Conservation (phyloP, 805 yeast genomes). For the Brettanomyces bruxellensis region DNA sequence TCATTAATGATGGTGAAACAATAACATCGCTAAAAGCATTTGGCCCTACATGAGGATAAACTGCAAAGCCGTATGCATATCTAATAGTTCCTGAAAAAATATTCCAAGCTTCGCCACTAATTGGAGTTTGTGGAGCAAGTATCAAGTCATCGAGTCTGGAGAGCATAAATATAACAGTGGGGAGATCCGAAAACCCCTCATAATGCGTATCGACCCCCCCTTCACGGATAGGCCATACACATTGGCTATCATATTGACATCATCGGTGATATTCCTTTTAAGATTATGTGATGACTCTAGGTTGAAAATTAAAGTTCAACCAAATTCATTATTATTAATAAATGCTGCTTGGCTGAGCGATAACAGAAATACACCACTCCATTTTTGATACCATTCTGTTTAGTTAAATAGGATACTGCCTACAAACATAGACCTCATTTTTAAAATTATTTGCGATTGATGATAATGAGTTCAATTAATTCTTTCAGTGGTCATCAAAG, state of each 20-base stretch:
- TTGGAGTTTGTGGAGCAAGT: conserved; percentile 38
- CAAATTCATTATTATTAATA: no score
- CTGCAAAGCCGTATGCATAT: conserved; percentile 42
- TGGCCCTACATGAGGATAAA: conserved; percentile 20
- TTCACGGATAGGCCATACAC: conserved; percentile 30
- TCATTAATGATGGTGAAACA: conserved; percentile 40
- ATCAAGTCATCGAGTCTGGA: conserved; percentile 17
- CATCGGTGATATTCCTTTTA: conserved; percentile 22
- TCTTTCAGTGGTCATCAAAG: no score
- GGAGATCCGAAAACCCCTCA: not conserved
- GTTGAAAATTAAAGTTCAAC: no score
- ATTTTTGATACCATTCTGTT: no score
- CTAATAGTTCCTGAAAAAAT: conserved; percentile 54
- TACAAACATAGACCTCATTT: no score
- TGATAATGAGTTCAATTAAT: no score
- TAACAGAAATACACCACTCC: no score
- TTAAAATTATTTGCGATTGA: no score
- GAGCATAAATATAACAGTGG: conserved; percentile 19
- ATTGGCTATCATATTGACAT: conserved; percentile 24
- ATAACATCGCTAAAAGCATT: conserved; percentile 8
- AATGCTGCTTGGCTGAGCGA: no score
- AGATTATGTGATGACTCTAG: conserved; percentile 4
- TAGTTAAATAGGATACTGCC: no score
- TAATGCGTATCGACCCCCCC: conserved; percentile 19
- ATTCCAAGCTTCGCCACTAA: conserved; percentile 39